phyloP scores from a whole-genome alignment of 2,329 filamentous ascomycete species.

The Apiospora rasikravindrae region DNA sequence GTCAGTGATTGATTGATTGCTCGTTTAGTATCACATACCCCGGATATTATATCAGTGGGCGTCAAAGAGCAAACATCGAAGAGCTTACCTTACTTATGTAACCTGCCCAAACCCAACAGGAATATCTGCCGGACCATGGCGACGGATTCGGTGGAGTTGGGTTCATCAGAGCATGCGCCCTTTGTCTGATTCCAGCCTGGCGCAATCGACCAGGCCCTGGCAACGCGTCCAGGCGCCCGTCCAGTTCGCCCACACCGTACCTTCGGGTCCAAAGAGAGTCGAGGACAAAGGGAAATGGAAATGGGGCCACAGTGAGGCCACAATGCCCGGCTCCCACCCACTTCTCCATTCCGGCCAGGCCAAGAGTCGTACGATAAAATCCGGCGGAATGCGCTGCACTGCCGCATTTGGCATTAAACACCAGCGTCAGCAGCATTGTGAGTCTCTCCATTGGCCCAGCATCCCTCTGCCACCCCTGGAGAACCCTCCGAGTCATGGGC shows the following conservation, averaged over 20 bases:
- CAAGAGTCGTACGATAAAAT: not conserved
- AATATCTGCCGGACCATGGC: not conserved
- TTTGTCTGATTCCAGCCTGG: not conserved
- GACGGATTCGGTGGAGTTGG: not conserved
- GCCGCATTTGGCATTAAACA: not conserved
- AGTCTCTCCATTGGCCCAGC: not conserved
- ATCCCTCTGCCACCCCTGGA: not conserved
- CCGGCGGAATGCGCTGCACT: constrained; percentile 9
- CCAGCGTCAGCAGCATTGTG: not conserved
- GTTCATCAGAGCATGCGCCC: not conserved
- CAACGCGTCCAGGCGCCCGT: not conserved
- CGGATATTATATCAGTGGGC: not conserved
- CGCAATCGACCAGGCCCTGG: not conserved
- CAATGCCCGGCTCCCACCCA: constrained; percentile 9
- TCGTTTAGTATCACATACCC: not conserved
- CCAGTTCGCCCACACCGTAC: not conserved
- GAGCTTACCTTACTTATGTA: not conserved
- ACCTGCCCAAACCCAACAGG: not conserved
- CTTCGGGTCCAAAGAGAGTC: not conserved
- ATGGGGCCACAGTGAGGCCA: constrained; percentile 12
- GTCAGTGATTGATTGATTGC: not conserved
- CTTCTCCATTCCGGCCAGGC: constrained; percentile 7
- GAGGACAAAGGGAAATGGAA: not conserved
- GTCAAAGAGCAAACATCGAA: too few relatives aligned
- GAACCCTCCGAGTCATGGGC: constrained; percentile 4